These are phyloP conservation scores for Geotrichum cucujoidarum DNA, from an alignment of 1,139 yeast species.

Conservation along the genomic window DNA sequence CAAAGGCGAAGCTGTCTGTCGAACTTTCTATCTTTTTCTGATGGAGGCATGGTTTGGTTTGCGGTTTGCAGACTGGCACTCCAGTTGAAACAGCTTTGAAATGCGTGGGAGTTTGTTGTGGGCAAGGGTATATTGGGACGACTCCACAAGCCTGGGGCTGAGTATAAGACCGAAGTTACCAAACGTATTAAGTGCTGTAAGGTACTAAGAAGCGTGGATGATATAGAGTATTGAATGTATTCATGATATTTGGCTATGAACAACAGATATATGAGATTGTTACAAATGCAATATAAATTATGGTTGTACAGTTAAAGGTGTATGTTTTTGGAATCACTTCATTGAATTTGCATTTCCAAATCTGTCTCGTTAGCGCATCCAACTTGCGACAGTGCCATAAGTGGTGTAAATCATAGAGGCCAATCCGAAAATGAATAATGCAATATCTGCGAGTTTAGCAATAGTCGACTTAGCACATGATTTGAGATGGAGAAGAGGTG, in stretches of 20 bases:
- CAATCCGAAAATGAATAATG: conserved; percentile 45
- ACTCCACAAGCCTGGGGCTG: too few relatives aligned
- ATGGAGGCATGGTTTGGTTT: conserved; percentile 23
- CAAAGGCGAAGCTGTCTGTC: conserved; percentile 89
- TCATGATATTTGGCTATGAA: too few relatives aligned
- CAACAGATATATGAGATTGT: too few relatives aligned
- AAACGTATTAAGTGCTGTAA: too few relatives aligned
- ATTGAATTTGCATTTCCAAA: background rate
- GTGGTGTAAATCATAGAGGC: conserved; percentile 59
- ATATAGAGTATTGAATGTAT: too few relatives aligned
- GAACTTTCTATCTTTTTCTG: conserved; percentile 41
- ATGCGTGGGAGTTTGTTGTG: too few relatives aligned
- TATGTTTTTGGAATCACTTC: background rate
- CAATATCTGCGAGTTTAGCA: conserved; percentile 38
- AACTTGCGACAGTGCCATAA: conserved; percentile 43
- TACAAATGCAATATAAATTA: too few relatives aligned
- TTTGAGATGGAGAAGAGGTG: conserved; percentile 74
- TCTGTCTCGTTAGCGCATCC: conserved; percentile 28
- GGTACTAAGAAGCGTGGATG: too few relatives aligned
- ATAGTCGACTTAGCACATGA: conserved; percentile 34
- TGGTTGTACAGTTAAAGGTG: background rate
- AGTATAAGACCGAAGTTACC: too few relatives aligned
- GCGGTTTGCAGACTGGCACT: too few relatives aligned
- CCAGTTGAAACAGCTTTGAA: too few relatives aligned
- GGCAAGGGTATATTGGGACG: too few relatives aligned